Conservation (phyloP, 768 basidiomycete species). For the Suillus tomentosus region DNA sequence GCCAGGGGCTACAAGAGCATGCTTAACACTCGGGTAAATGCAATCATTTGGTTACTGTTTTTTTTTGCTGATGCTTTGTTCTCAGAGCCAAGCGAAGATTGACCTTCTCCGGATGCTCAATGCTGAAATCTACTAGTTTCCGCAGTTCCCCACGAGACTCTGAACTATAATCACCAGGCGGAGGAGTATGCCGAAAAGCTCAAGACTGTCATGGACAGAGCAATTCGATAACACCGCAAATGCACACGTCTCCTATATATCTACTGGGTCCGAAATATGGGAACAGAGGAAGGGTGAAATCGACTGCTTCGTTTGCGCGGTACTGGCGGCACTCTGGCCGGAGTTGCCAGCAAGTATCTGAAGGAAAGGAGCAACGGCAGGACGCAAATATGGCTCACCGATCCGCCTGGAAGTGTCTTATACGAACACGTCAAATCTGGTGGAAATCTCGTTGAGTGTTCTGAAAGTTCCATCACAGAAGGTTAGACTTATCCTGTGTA, state of each 20-base stretch:
- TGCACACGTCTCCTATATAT: conserved; percentile 80
- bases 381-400: conserved; percentile 91
- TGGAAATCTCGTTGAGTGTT: conserved; percentile 71
- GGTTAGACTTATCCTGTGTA: conserved; percentile 43
- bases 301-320: conserved; percentile 95
- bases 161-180: conserved; percentile 98
- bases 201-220: conserved; percentile 91
- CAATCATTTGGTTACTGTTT: neutral
- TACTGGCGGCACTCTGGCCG: conserved; percentile 96
- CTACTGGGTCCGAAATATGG: conserved; percentile 98
- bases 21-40: conserved; percentile 84
- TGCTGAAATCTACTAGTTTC: conserved; percentile 96
- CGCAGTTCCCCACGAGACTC: conserved; percentile 90
- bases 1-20: conserved; percentile 95
- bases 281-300: conserved; percentile 76
- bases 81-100: conserved; percentile 94
- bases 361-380: conserved; percentile 71
- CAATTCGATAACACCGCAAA: conserved; percentile 98
- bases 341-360: conserved; percentile 78
- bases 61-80: neutral
- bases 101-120: conserved; percentile 97
- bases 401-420: conserved; percentile 94
- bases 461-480: conserved; percentile 90
- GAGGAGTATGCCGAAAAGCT: conserved; percentile 76
- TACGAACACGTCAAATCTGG: conserved; percentile 81